Conservation (phyloP, 1,284 basidiomycete genomes). For the Ustilago esculenta region DNA sequence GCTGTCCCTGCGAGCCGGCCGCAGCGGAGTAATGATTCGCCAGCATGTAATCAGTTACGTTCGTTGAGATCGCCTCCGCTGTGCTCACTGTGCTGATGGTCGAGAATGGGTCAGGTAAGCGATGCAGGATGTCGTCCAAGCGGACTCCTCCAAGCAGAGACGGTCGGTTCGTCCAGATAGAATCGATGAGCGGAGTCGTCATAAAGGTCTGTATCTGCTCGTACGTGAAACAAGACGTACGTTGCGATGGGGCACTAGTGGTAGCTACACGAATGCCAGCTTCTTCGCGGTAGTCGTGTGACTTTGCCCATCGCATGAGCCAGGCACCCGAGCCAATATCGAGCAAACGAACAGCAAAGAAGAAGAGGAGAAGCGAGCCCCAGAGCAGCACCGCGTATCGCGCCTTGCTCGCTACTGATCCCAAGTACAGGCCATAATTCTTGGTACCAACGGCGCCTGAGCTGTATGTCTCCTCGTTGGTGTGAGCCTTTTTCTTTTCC, state of each 20-base stretch:
- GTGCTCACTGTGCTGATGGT: background rate
- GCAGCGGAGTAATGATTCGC: background rate
- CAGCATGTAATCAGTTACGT: background rate
- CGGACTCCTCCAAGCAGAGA: constrained; percentile 12
- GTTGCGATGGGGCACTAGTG: background rate
- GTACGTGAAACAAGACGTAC: constrained; percentile 9
- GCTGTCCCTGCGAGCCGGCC: constrained; percentile 10
- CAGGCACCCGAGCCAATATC: constrained; percentile 62
- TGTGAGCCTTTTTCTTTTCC: constrained; percentile 53
- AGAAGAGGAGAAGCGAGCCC: constrained; percentile 50
- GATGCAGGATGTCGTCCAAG: constrained; percentile 22
- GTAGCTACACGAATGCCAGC: constrained; percentile 4
- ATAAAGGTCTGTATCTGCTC: constrained; percentile 33
- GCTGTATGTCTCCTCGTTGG: constrained; percentile 62
- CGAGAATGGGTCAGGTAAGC: constrained; percentile 10
- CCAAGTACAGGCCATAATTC: constrained; percentile 62
- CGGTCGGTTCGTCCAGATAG: constrained; percentile 31
- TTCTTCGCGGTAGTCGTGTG: constrained; percentile 50
- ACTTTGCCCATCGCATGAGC: constrained; percentile 63
- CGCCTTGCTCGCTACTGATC: constrained; percentile 40
- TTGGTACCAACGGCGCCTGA: constrained; percentile 54
- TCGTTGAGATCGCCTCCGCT: background rate
- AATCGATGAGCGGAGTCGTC: constrained; percentile 36
- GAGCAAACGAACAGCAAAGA: constrained; percentile 48
- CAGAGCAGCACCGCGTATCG: constrained; percentile 50